These are phyloP conservation scores for Castanospermum australe DNA, from an alignment of 306 rosid genomes.

Conservation along the genomic window DNA sequence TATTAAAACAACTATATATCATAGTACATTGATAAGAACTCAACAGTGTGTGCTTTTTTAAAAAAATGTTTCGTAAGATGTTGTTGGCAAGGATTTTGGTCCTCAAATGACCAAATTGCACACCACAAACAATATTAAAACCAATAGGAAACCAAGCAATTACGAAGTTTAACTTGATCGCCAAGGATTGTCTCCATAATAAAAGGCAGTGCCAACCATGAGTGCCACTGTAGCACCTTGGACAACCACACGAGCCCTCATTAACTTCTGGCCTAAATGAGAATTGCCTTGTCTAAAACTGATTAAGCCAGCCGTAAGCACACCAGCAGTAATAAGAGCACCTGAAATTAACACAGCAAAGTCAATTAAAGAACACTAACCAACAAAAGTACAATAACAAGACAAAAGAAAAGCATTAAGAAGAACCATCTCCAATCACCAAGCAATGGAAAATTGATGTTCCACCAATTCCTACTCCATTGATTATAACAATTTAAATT, in stretches of 20 bases:
- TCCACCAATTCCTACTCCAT: conserved; percentile 11
- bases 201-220: conserved; percentile 88
- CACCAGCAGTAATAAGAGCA: conserved; percentile 81
- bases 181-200: conserved; percentile 89
- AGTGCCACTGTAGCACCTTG: conserved; percentile 92
- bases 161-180: conserved; percentile 32
- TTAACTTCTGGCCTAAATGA: conserved; percentile 78
- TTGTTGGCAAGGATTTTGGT: conserved; percentile 8
- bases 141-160: conserved; percentile 9
- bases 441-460: background rate
- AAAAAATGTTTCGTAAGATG: background rate
- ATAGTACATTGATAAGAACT: background rate
- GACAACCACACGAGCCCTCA: conserved; percentile 92
- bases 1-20: conserved; percentile 3
- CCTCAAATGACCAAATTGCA: conserved; percentile 24
- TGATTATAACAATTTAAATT: background rate
- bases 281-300: conserved; percentile 89
- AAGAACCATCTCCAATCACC: background rate
- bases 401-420: background rate
- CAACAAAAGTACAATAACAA: background rate
- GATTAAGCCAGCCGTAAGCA: conserved; percentile 81
- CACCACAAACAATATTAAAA: background rate
- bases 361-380: conserved; percentile 9
- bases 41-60: background rate
- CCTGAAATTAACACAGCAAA: conserved; percentile 47